phyloP scores from a whole-genome alignment of 2,329 filamentous ascomycete genomes.

The Aureobasidium subglaciale region DNA sequence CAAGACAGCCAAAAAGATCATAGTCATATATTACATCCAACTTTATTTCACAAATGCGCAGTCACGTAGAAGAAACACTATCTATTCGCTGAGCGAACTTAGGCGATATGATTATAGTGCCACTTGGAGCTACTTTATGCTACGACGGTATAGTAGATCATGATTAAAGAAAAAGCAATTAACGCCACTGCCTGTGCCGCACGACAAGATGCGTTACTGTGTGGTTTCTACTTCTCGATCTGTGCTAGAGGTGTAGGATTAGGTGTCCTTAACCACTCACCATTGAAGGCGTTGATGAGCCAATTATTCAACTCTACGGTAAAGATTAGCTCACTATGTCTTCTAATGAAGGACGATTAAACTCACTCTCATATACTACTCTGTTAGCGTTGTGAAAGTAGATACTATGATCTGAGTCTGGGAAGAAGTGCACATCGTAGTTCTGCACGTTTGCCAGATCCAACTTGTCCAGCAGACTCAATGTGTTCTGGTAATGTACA shows the following conservation, averaged over 20 bases:
- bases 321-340: conserved; percentile 16
- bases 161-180: too few relatives aligned
- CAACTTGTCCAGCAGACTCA: conserved; percentile 78
- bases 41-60: neutral
- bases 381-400: conserved; percentile 87
- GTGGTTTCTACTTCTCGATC: conserved; percentile 13
- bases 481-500: conserved; percentile 91
- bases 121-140: too few relatives aligned
- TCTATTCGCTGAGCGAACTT: neutral
- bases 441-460: conserved; percentile 79
- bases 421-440: conserved; percentile 94
- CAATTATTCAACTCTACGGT: conserved; percentile 68
- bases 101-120: neutral
- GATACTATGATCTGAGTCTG: conserved; percentile 91
- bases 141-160: too few relatives aligned
- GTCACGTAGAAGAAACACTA: neutral
- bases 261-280: conserved; percentile 69
- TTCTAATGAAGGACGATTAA: neutral
- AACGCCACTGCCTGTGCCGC: neutral
- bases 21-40: too few relatives aligned
- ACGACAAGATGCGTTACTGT: neutral
- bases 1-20: neutral
- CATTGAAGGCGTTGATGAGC: conserved; percentile 96
- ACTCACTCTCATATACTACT: conserved; percentile 89
- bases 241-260: conserved; percentile 42